Base-by-base conservation (phyloP, 2,329 filamentous ascomycete genomes). In the Aspergillus costaricaensis region DNA sequence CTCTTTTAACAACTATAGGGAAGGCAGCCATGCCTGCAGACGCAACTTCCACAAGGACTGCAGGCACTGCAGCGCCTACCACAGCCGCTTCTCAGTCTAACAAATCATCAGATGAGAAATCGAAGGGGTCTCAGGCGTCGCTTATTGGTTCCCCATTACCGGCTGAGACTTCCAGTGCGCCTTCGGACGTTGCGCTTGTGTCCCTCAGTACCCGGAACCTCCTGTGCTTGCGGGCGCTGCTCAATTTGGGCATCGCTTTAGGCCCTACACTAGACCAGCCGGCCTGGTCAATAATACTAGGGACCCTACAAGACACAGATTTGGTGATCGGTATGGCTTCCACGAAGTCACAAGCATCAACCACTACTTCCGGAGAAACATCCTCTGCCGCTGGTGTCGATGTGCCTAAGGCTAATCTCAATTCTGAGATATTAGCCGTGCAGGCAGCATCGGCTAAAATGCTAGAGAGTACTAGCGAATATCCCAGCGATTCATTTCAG, bases 221-320 rank as follows among this genome's bases (percentile, higher is more conserved):
- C 4, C 81, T 98, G 1, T 99, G 95, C 69, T 80, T 99, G 47
- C 84, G 96, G 70, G 95, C 95, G 30, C 82, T 99, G 15, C 80
- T 99, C n/a, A 99, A 99, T 68, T 79, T 99, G 3, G 95, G 95
- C 2, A 99, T 98, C 69, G 95, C 95, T 2, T 79, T 99, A 1
- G 95, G 95, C 0, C 92, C 95, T 3, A 96, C 92, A 0, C 82
- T 99, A 0, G 88, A 90, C 38, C 82, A 85, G 14, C 91, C 71
- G 60, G 74, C 94, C 0, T 99, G 96, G 91, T 88, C 88, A 1
- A 98, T 99, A 60, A 83, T 99, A 15, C 83, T 99, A 1, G 93
- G 96, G 70, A 96, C 93, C 0, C 79, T 99, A 7, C 92, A 97
- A 70, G 91, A 97, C 74, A 93, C 94, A 2, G 95, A 98, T 68